Evolutionary conservation across 2,329 filamentous ascomycete species (phyloP).

Genomic region (Dothistroma pini): DNA sequence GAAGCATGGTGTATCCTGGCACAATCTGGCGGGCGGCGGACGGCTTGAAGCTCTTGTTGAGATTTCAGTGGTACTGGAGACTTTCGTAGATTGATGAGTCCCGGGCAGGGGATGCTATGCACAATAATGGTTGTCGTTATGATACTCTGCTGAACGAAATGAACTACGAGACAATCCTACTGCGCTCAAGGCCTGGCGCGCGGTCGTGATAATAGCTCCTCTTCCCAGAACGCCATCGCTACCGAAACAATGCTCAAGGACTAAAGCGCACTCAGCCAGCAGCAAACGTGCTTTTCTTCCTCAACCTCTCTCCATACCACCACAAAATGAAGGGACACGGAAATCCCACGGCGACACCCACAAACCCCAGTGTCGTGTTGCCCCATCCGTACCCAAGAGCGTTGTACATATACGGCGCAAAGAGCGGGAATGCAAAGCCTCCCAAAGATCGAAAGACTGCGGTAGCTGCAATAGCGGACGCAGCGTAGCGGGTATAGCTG

Average conservation of each 20-base stretch:
- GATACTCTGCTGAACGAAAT: background rate
- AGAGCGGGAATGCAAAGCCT: conserved; percentile 59
- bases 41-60: background rate
- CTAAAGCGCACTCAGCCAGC: conserved; percentile 22
- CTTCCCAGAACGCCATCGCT: background rate
- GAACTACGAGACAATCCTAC: background rate
- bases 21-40: background rate
- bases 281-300: conserved; percentile 36
- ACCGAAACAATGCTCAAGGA: background rate
- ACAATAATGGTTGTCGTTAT: background rate
- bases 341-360: conserved; percentile 51
- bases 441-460: conserved; percentile 54
- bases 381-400: conserved; percentile 50
- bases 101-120: background rate
- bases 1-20: background rate
- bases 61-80: background rate
- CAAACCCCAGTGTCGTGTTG: conserved; percentile 53
- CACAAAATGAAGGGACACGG: conserved; percentile 47
- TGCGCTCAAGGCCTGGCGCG: background rate
- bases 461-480: conserved; percentile 52
- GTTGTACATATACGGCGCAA: conserved; percentile 52
- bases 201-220: background rate
- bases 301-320: conserved; percentile 40
- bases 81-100: background rate
- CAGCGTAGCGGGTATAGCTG: conserved; percentile 46